Evolutionary conservation across 163 green algal genomes (phyloP).

Genomic region (Trebouxiophyceae sp.): DNA sequence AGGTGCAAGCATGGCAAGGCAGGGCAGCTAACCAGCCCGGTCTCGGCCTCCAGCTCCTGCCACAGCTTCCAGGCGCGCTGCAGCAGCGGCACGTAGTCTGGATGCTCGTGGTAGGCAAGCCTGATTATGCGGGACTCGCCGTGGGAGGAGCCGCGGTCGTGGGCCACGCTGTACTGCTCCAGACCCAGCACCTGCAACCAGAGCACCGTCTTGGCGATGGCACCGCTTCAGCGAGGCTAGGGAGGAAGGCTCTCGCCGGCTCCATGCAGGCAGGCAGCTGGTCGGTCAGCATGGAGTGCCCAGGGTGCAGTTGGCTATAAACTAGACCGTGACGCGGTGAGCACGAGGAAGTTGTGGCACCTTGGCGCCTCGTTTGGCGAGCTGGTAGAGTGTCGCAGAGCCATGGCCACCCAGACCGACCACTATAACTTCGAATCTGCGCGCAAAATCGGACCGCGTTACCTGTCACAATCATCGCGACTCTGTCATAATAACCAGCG

Average conservation of each 20-base stretch:
- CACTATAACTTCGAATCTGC: conserved; percentile 31
- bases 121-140: conserved; percentile 43
- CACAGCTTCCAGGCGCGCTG: conserved; percentile 28
- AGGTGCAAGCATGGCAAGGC: no score
- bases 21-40: conserved; percentile 12
- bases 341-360: neutral
- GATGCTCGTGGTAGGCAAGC: conserved; percentile 32
- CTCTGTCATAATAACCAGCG: no score
- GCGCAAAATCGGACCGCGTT: no score
- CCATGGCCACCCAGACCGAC: conserved; percentile 33
- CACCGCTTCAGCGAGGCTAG: neutral
- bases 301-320: no score
- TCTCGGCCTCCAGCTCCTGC: conserved; percentile 27
- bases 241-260: neutral
- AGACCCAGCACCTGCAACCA: conserved; percentile 38
- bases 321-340: neutral
- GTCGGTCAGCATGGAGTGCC: neutral
- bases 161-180: conserved; percentile 33
- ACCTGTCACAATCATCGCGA: no score
- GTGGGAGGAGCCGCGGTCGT: conserved; percentile 35
- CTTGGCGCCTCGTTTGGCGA: conserved; percentile 33
- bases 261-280: neutral
- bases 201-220: no score
- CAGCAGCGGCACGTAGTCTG: conserved; percentile 40
- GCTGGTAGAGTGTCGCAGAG: conserved; percentile 33